Base-by-base conservation (phyloP, 208 protist species). In the Leishmania amazonensis region DNA sequence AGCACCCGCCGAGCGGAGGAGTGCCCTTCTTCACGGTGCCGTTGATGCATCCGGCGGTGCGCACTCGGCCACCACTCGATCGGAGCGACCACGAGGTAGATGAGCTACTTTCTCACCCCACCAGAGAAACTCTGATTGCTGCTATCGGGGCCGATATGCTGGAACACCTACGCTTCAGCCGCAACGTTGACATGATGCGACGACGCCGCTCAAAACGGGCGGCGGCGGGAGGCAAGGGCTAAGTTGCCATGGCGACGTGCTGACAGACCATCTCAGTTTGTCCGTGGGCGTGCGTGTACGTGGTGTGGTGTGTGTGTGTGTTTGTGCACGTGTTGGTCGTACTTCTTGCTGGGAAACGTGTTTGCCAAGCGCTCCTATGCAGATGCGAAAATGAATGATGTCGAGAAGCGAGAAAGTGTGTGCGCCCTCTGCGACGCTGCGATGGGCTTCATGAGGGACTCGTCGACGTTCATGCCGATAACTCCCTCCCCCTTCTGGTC, bases 61-160 rank as follows among this genome's bases (percentile, higher is more conserved):
- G 77, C 67, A 35, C 78, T 21, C 85, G 81, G 2, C 19, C 67
- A 3, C 81, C 81, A 1, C 71, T 83, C 7, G 85, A 85, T 47
- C 57, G 78, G 1, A 64, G 65, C 47, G 76, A 83, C 35, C 51
- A 21, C 6, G n/a, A 54, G 7, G 82, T 82, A 42, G 78, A 85
- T 51, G 72, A 47, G 45, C 54, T 85, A 4, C 72, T 85, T 0
- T 42, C 49, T 13, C 21, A 60, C 4, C 73, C 74, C 35, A 78
- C 78, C 31, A 73, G 78, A 28, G 62, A 71, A 28, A 40, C 77
- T n/a, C 73, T 85, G 53, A 57, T 9, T 19, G 47, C 77, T 5
- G 64, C 64, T 5, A 85, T 85, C 21, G 82, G 82, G 5, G 74
- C 71, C 31, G 82, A 85, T 38, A 64, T 85, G 9, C 35, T 85